phyloP scores from a whole-genome alignment of 2,329 filamentous ascomycete genomes.

The Phyllosticta paracitricarpa region DNA sequence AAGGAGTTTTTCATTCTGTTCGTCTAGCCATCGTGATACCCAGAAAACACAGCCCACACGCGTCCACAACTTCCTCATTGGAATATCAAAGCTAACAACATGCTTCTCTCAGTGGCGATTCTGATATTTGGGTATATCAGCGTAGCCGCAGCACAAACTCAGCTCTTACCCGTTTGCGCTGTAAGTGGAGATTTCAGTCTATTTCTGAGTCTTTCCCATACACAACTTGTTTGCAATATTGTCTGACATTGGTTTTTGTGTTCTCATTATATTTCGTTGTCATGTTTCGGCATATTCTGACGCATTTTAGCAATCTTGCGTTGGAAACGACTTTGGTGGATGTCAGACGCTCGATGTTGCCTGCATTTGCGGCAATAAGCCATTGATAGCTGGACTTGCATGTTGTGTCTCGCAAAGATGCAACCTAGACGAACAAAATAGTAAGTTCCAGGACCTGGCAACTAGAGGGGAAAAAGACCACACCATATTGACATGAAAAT shows the following conservation, averaged over 20 bases:
- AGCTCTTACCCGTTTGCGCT: slow-evolving; percentile 19
- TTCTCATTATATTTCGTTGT: no score
- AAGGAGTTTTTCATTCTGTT: background rate
- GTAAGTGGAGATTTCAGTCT: slow-evolving; percentile 13
- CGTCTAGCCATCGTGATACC: background rate
- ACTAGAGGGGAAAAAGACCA: background rate
- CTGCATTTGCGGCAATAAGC: slow-evolving; percentile 32
- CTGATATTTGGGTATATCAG: slow-evolving; percentile 17
- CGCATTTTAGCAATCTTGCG: slow-evolving; percentile 22
- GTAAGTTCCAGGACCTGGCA: slow-evolving; percentile 16
- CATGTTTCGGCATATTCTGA: no score
- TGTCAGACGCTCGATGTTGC: slow-evolving; percentile 30
- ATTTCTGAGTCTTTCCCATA: background rate
- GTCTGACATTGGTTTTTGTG: no score
- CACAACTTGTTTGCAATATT: background rate
- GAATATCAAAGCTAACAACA: slow-evolving; percentile 3
- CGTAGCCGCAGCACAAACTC: slow-evolving; percentile 16
- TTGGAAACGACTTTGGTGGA: slow-evolving; percentile 26
- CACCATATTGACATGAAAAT: background rate
- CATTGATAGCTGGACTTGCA: slow-evolving; percentile 26
- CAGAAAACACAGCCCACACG: background rate
- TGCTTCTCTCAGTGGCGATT: slow-evolving; percentile 18
- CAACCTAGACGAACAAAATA: slow-evolving; percentile 20
- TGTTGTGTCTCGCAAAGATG: slow-evolving; percentile 33
- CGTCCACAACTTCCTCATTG: background rate